Conservation (phyloP, 441 rosid genomes). For the Erodium moschatum region DNA sequence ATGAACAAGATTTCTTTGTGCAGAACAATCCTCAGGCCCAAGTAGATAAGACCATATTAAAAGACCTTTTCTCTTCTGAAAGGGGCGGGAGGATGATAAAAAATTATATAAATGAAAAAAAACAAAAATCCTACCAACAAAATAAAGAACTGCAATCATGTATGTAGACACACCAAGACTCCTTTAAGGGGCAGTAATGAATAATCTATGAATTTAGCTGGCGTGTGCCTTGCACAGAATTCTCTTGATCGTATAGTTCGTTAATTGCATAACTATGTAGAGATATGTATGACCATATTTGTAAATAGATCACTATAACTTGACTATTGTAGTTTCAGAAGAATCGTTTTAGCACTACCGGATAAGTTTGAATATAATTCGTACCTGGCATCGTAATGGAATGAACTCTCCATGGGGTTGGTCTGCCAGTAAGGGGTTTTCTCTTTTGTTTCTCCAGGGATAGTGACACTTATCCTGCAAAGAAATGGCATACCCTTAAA, state of each 20-base stretch:
- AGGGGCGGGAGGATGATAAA: neutral
- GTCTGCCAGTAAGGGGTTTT: constrained; percentile 40
- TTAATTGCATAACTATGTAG: neutral
- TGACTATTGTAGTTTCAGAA: neutral
- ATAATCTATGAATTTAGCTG: neutral
- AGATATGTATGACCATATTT: neutral
- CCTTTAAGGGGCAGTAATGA: neutral
- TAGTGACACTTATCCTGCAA: constrained; percentile 31
- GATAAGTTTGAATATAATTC: constrained; percentile 11
- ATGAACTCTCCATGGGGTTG: constrained; percentile 36
- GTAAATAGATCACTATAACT: neutral
- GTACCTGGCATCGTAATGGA: constrained; percentile 53
- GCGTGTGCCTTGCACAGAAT: neutral
- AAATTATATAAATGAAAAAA: neutral
- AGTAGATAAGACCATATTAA: neutral
- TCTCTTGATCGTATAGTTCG: neutral
- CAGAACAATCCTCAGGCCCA: neutral
- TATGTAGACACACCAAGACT: neutral
- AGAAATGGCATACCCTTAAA: constrained; percentile 21
- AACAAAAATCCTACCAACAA: neutral
- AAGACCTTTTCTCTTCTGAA: neutral
- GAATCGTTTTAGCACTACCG: neutral
- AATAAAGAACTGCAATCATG: neutral
- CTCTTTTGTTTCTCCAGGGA: constrained; percentile 32
- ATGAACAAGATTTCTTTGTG: neutral